These are phyloP conservation scores for Chondrostereum purpureum DNA, from an alignment of 1,284 basidiomycete genomes.

Conservation along the genomic window DNA sequence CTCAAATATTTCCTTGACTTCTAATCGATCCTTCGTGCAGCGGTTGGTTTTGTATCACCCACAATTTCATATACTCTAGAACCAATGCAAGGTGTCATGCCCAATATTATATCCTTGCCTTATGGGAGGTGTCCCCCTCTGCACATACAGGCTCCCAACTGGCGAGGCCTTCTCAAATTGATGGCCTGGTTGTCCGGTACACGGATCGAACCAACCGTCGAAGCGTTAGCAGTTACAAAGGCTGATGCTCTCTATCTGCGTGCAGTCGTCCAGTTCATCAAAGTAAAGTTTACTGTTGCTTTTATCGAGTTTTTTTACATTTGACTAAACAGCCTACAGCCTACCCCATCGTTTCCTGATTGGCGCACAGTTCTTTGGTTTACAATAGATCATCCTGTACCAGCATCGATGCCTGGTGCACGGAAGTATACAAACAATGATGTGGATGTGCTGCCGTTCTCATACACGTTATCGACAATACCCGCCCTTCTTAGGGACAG, in stretches of 20 bases:
- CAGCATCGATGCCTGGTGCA: slow-evolving; percentile 34
- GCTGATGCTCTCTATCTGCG: slow-evolving; percentile 53
- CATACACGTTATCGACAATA: slow-evolving; percentile 53
- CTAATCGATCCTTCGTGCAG: slow-evolving; percentile 24
- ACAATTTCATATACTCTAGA: slow-evolving; percentile 38
- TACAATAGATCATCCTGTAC: slow-evolving; percentile 60
- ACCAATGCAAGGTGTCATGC: slow-evolving; percentile 50
- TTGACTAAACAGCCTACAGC: slow-evolving; percentile 29
- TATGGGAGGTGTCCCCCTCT: slow-evolving; percentile 61
- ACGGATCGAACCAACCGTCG: slow-evolving; percentile 61
- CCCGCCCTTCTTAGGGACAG: slow-evolving; percentile 58
- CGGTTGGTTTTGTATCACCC: slow-evolving; percentile 60
- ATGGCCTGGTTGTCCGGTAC: slow-evolving; percentile 66
- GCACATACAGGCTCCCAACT: slow-evolving; percentile 64
- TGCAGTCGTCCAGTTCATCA: slow-evolving; percentile 70
- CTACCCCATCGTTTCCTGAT: slow-evolving; percentile 46
- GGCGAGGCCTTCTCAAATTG: slow-evolving; percentile 64
- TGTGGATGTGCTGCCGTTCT: slow-evolving; percentile 60
- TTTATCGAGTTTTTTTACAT: slow-evolving; percentile 3
- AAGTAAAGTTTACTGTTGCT: slow-evolving; percentile 31
- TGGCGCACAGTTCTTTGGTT: slow-evolving; percentile 74
- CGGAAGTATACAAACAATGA: slow-evolving; percentile 50
- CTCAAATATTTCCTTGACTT: slow-evolving; percentile 13
- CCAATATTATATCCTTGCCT: slow-evolving; percentile 64
- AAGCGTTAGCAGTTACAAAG: slow-evolving; percentile 54